phyloP scores from a whole-genome alignment of 345 rosid species.

The Adansonia digitata region DNA sequence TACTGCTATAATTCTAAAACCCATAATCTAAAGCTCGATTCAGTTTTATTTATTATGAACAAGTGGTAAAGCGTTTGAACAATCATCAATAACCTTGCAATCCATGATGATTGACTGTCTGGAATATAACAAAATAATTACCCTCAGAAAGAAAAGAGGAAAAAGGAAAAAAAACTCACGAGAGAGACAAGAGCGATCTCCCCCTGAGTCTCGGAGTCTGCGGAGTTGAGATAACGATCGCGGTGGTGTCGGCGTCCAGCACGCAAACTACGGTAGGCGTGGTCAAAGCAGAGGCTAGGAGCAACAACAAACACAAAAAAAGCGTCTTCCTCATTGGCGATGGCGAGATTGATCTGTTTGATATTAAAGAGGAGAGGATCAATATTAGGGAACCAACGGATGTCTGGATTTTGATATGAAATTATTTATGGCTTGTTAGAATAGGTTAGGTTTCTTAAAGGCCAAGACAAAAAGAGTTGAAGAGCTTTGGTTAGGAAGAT shows the following conservation, averaged over 20 bases:
- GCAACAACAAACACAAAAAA: not conserved
- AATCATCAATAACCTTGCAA: not conserved
- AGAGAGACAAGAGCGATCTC: conserved; percentile 4
- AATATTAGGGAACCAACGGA: not conserved
- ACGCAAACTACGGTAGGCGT: not conserved
- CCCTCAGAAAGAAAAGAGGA: not conserved
- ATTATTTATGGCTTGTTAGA: not conserved
- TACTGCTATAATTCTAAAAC: not conserved
- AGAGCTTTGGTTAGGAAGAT: not conserved
- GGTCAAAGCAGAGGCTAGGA: not conserved
- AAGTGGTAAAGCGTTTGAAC: not conserved
- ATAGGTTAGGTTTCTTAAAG: not conserved
- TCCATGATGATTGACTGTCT: not conserved
- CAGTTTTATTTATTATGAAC: not conserved
- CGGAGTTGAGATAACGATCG: not conserved
- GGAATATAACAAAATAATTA: not conserved
- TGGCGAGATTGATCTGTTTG: not conserved
- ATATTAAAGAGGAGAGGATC: too few relatives aligned
- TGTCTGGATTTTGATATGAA: not conserved
- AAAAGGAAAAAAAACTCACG: not conserved
- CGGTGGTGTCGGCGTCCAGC: not conserved
- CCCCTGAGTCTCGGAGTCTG: not conserved
- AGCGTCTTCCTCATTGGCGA: not conserved
- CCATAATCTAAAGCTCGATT: not conserved
- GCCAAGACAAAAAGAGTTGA: not conserved